Evolutionary conservation across 805 yeast genomes (phyloP), one percentile per base, ranked within the genome.

Genomic region (Yarrowia divulgata): DNA sequence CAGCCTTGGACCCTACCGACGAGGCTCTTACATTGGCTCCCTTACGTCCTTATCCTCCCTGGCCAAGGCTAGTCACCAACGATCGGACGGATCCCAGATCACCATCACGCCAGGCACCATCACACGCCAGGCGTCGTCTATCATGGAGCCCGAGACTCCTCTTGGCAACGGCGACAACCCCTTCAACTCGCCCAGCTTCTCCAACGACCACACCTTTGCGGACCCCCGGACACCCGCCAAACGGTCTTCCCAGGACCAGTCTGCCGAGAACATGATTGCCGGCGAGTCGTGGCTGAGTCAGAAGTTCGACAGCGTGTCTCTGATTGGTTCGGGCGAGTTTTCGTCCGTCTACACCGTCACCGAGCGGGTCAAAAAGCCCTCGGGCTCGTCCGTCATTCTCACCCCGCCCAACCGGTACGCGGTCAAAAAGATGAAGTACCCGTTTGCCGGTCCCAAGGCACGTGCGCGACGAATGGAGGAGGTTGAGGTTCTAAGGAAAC

Each of bases 251-350:
- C 60, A 52, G 42, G 60, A 42, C 43, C 62, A 67, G 34, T 66
- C 70, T 14, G 68, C 58, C 43, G 67, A 69, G 5, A 70, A 64
- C 34, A 70, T 66, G 23, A 70, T 54, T 16, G 57, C 50, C 9
- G 40, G 68, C 16, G 76, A 74, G 46, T 69, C 73, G 6, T 63
- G 81, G 69, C 79, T 87, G 69, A 76, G 79, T 35, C 78, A 81
- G 43, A 81, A 82, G 73, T 87, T 87, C 77, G 89, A 88, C 29
- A 87, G 89, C 71, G 93, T 94, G 54, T 83, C 84, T 54, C 79
- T 88, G 55, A 80, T 94, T 29, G 97, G 97, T 2, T 81, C 85
- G 43, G 98, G 99, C 32, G 97, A 92, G 77, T 95, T 95, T 75
- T 92, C 97, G 2, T 82, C 87, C 29, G 99, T 96, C 18, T 95